A percentile compares a stretch with the other conserved stretches of the same genome.
Conservation (phyloP, 305 asterid genomes). For the Fraxinus floribunda region DNA sequence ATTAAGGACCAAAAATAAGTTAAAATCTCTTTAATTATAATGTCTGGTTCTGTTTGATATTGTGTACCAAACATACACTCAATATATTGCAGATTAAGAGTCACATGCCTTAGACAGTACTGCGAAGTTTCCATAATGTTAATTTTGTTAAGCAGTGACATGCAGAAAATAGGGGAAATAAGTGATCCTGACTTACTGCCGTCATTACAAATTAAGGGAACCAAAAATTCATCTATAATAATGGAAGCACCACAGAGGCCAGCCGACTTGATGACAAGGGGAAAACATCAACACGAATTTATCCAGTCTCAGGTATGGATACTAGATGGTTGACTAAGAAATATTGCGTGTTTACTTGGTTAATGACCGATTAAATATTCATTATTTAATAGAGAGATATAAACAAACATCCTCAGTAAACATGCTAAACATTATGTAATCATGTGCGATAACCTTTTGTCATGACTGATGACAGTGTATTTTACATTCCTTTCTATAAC, state of each 20-base stretch:
- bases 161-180: conserved; percentile 47
- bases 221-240: conserved; percentile 33
- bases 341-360: not conserved
- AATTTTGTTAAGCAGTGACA: conserved; percentile 50
- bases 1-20: not conserved
- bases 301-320: conserved; percentile 39
- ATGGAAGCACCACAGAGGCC: conserved; percentile 36
- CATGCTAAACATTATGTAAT: not conserved
- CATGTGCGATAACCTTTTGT: not conserved
- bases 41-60: not conserved
- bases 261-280: conserved; percentile 31
- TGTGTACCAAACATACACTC: not conserved
- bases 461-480: not conserved
- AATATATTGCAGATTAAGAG: not conserved
- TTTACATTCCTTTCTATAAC: not conserved
- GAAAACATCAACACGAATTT: conserved; percentile 32
- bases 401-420: not conserved
- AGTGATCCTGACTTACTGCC: conserved; percentile 34
- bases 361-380: not conserved
- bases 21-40: not conserved
- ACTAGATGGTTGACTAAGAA: conserved; percentile 11
- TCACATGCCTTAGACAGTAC: not conserved
- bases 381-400: not conserved
- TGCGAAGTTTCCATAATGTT: conserved; percentile 1
- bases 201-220: conserved; percentile 33